Evolutionary conservation across 352 stramenopile species (phyloP).

Genomic region (Phytophthora ohioensis): DNA sequence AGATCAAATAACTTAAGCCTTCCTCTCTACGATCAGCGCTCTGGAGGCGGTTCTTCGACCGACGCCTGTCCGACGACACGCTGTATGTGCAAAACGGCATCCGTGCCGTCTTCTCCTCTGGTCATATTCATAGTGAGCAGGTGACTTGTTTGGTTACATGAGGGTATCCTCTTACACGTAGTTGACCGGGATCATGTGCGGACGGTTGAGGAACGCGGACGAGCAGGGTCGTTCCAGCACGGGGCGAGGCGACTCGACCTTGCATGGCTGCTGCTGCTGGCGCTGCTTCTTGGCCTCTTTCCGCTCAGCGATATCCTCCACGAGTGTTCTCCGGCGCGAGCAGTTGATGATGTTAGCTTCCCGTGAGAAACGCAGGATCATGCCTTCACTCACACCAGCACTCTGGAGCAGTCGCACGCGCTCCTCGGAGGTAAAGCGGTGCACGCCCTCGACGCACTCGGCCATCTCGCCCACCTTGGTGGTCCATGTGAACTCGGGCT

Average conservation of each 20-base stretch:
- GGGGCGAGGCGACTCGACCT: constrained; percentile 23
- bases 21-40: constrained; percentile 10
- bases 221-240: constrained; percentile 42
- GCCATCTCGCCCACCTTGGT: constrained; percentile 74
- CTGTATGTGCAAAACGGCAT: constrained; percentile 18
- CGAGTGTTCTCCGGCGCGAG: constrained; percentile 57
- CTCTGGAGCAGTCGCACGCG: constrained; percentile 57
- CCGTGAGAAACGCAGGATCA: constrained; percentile 72
- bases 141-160: constrained; percentile 8
- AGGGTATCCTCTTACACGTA: constrained; percentile 40
- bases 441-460: constrained; percentile 63
- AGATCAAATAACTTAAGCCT: constrained; percentile 42
- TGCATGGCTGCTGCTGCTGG: constrained; percentile 27
- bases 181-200: constrained; percentile 59
- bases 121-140: neutral
- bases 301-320: constrained; percentile 49
- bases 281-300: constrained; percentile 43
- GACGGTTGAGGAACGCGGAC: constrained; percentile 41
- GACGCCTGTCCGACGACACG: constrained; percentile 12
- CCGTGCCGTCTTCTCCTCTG: constrained; percentile 1
- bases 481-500: constrained; percentile 66
- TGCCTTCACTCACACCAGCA: constrained; percentile 64
- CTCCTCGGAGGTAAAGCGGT: constrained; percentile 62
- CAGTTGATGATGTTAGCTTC: constrained; percentile 74
- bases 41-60: constrained; percentile 10